These are phyloP conservation scores for Penicillium malachiteum DNA, from an alignment of 495 filamentous ascomycete genomes.

Conservation along the genomic window DNA sequence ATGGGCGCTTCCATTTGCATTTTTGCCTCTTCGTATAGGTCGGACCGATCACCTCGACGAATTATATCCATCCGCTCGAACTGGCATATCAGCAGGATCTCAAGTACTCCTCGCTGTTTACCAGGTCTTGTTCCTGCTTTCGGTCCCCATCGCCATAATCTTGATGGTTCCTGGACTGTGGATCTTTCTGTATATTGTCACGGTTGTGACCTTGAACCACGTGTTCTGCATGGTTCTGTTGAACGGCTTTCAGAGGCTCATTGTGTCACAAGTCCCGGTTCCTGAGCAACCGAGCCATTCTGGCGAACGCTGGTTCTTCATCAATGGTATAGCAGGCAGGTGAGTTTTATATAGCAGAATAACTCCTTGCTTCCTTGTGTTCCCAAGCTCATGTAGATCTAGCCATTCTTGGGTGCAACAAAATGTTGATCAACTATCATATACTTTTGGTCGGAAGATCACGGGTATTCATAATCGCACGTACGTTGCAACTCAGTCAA, in stretches of 20 bases:
- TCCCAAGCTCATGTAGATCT: background rate
- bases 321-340: conserved; percentile 41
- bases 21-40: conserved; percentile 51
- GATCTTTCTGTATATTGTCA: conserved; percentile 36
- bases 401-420: conserved; percentile 53
- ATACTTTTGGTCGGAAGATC: conserved; percentile 72
- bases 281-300: conserved; percentile 19
- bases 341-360: conserved; percentile 1
- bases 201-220: conserved; percentile 48
- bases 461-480: conserved; percentile 84
- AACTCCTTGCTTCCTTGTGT: background rate
- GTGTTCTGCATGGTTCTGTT: conserved; percentile 45
- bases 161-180: conserved; percentile 50
- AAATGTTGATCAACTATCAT: conserved; percentile 69
- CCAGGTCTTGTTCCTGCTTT: conserved; percentile 35
- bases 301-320: conserved; percentile 39
- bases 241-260: conserved; percentile 33
- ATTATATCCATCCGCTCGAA: conserved; percentile 50
- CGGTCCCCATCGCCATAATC: conserved; percentile 48
- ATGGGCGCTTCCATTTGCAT: conserved; percentile 51
- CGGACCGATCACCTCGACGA: conserved; percentile 56
- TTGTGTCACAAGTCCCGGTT: conserved; percentile 27
- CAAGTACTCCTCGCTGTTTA: conserved; percentile 50
- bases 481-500: conserved; percentile 26
- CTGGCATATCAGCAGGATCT: conserved; percentile 47